Base-by-base conservation (phyloP, 148 eudicot species). In the Chenopodium berlandieri region DNA sequence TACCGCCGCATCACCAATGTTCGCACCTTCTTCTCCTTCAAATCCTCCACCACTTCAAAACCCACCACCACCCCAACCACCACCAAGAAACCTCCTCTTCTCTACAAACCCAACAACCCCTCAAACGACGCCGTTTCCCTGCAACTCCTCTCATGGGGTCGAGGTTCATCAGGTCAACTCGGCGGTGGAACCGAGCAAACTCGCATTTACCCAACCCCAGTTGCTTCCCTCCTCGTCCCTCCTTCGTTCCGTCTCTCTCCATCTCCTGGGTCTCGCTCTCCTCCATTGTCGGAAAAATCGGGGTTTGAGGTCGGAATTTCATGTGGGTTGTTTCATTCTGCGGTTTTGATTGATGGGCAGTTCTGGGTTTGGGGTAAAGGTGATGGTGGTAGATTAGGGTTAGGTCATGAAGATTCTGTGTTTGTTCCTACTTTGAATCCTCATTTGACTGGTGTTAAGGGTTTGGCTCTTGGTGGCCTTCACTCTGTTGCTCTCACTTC, bases 301-400 rank as follows among this genome's bases (percentile, higher is more conserved):
- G 50, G n/a, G 10, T 66, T 84, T 40, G 89, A 90, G 76, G 87
- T 91, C 4, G 92, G 92, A n/a, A 85, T 96, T 22, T 89, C 95
- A 20, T 91, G 91, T 75, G 99, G 99, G 78, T 68, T 96, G 80
- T 96, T 96, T 75, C 99, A 96, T 76, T 95, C 97, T 34, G 88
- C 91, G 17, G 80, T 87, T 78, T 9, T 91, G 77, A 88, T 92
- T 46, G 90, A 91, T 78, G 95, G 97, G 32, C 79, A 80, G 81
- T 30, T 91, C 1, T 96, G 98, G 97, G 82, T 96, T 84, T 96
- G 98, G 98, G 99, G 99, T 1, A 96, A 96, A 82, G 99, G 99
- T 9, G 99, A 96, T 63, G 99, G 98, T 4, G 99, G 99, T 4
- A 80, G 99, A 22, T 83, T 96, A 25, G 99, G 99, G 71, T 75